Percentiles rank a stretch among this genome's conserved stretches.
Evolutionary conservation across 2,329 filamentous ascomycete genomes (phyloP).

Genomic region (Penicillium concentricum): DNA sequence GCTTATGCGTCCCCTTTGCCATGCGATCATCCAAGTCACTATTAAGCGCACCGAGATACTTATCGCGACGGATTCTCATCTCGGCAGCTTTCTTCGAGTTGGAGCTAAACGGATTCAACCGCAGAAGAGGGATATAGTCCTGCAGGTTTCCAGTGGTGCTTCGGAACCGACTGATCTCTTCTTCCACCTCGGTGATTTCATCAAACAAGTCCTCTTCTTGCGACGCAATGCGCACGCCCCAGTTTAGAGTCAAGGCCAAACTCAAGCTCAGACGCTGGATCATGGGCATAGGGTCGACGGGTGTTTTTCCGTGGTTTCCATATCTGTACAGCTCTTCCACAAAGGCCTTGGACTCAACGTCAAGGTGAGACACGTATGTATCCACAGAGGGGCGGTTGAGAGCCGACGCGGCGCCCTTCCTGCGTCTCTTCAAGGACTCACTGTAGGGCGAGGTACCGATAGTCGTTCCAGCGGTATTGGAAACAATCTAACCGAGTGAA

Average conservation of each 20-base stretch:
- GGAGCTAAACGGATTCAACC: conserved; percentile 63
- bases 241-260: conserved; percentile 65
- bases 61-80: conserved; percentile 60
- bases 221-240: conserved; percentile 61
- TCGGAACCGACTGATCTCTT: conserved; percentile 69
- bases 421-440: conserved; percentile 62
- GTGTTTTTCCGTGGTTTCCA: conserved; percentile 53
- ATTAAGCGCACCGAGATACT: conserved; percentile 60
- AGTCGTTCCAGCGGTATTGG: conserved; percentile 65
- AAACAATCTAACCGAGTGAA: conserved; percentile 51
- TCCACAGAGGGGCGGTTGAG: conserved; percentile 64
- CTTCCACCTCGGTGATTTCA: conserved; percentile 73
- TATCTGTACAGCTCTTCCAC: conserved; percentile 60
- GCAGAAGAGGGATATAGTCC: conserved; percentile 72
- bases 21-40: conserved; percentile 60
- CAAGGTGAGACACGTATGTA: conserved; percentile 62
- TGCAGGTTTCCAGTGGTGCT: conserved; percentile 79
- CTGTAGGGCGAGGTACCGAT: conserved; percentile 68
- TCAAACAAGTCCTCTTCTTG: conserved; percentile 63
- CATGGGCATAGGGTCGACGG: conserved; percentile 66
- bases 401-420: conserved; percentile 65
- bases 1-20: conserved; percentile 58
- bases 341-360: conserved; percentile 63
- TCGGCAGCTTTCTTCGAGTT: conserved; percentile 60
- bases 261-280: conserved; percentile 64